Evolutionary conservation across 208 protist species (phyloP), one percentile per base, ranked within the genome.

Genomic region (Trypanosoma platydactyli): DNA sequence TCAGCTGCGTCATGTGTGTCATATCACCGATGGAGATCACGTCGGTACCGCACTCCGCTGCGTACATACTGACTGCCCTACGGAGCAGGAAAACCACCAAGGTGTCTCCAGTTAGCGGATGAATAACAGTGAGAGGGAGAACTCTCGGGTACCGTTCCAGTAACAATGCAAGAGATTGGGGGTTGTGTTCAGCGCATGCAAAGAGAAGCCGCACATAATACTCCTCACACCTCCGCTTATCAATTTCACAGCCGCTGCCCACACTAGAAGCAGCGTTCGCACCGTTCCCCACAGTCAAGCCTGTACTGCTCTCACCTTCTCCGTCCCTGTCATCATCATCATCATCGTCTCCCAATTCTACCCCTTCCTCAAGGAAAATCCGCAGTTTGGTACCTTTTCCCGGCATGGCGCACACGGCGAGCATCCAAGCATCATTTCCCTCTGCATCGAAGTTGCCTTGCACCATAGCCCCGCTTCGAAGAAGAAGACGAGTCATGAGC

Each of bases 341-440:
- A 27, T 58, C 55, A 2, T 68, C 62, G 15, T 59, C 35, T 20
- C 42, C 60, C 13, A 75, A 49, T 33, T 57, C 41, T 13, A 64
- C 55, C 5, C 59, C 1, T 24, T 75, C 62, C 5, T 75, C 69
- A 46, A 75, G 24, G 64, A 75, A 75, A 5, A 75, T n/a, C 35
- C 63, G 22, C n/a, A 75, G 38, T 16, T 51, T 41, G 15, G 40
- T 75, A 13, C 69, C 69, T 50, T 56, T 75, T 33, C 69, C 62
- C 35, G 69, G 69, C 27, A 25, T 50, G 0, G 45, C 29, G 38
- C 69, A 38, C 11, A 85, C 50, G 50, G 82, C 88, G 0, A 91
- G 69, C 64, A 94, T 75, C 84, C 84, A 94, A 9, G 83, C 84
- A 73, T 94, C 88, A 50, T 77, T 71, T 49, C 88, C 88, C 9